Evolutionary conservation across 345 rosid species (phyloP).

Genomic region (Salix dunnii): DNA sequence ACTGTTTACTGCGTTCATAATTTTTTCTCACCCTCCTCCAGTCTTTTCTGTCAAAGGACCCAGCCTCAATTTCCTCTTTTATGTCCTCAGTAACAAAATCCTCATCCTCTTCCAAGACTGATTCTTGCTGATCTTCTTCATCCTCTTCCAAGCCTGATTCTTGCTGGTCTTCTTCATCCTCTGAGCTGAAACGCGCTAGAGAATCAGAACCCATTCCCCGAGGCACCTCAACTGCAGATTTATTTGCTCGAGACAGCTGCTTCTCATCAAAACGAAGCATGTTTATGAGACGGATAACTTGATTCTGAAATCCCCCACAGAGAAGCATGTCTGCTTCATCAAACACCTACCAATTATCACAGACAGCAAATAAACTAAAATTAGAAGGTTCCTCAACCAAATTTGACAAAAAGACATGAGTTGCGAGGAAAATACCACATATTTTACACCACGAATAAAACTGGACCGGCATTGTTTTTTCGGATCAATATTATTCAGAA

Average conservation of each 20-base stretch:
- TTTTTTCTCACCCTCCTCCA: conserved; percentile 79
- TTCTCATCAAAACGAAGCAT: conserved; percentile 88
- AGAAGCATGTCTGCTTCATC: conserved; percentile 99
- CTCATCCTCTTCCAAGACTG: conserved; percentile 29
- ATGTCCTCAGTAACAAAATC: conserved; percentile 33
- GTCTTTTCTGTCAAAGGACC: conserved; percentile 38
- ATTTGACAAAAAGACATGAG: not conserved
- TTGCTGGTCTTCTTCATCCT: conserved; percentile 24
- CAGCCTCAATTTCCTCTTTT: conserved; percentile 30
- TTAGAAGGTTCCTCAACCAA: not conserved
- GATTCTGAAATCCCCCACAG: conserved; percentile 84
- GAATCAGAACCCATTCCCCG: conserved; percentile 29
- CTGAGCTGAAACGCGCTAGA: conserved; percentile 24
- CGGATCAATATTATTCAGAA: conserved; percentile 71
- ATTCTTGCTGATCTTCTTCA: not conserved
- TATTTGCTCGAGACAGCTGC: conserved; percentile 46
- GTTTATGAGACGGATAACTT: conserved; percentile 70
- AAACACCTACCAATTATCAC: conserved; percentile 57
- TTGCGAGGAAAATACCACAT: conserved; percentile 51
- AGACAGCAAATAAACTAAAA: not conserved
- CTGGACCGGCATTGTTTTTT: conserved; percentile 44
- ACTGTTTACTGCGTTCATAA: conserved; percentile 84
- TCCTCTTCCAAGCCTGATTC: conserved; percentile 21
- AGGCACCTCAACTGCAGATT: conserved; percentile 27
- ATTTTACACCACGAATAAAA: conserved; percentile 64